Evolutionary conservation across 1,139 yeast genomes (phyloP), one percentile per base, ranked within the genome.

Genomic region (Pneumocystis wakefieldiae): DNA sequence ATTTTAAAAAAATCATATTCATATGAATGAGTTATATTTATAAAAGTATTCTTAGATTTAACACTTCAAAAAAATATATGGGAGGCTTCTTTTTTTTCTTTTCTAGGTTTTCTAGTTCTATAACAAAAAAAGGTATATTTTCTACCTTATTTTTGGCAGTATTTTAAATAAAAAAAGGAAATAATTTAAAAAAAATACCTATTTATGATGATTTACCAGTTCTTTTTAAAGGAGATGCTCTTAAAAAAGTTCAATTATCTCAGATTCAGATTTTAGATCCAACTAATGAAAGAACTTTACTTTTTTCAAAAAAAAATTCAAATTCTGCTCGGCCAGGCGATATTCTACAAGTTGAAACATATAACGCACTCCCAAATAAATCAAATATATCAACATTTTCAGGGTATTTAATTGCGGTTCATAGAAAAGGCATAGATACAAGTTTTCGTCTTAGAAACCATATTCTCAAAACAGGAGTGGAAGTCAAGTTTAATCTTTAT

Each of bases 381-480:
- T 60, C 62, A 32, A 61, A 62, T 35, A 35, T 64, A 19, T 62
- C 64, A 6, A 61, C 64, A 7, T 66, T 69, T 55, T 61, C 68
- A 10, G 71, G 71, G 12, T 67, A 67, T 53, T 61, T 69, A 41
- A 67, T 69, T 62, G 69, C 63, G 7, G 67, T 69, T 53, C 62
- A 62, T 24, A 65, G 71, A n/a, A 60, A 66, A n/a, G 71, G 69
- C 3, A 57, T 68, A n/a, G 67, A 66, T 42, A 67, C 71, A 15
- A 68, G 66, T 53, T 65, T 70, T 12, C 58, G 67, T 28, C 32
- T 66, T 57, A 66, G 70, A 41, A 67, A 67, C 36, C 67, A 66
- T 61, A 68, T 67, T 64, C 64, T 67, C 61, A 67, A 67, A 39
- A 59, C 67, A 32, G 70, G 70, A n/a, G 66, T 69, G 19, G 72